Base-by-base conservation (phyloP, 2,329 filamentous ascomycete species). In the Colletotrichum higginsianum region DNA sequence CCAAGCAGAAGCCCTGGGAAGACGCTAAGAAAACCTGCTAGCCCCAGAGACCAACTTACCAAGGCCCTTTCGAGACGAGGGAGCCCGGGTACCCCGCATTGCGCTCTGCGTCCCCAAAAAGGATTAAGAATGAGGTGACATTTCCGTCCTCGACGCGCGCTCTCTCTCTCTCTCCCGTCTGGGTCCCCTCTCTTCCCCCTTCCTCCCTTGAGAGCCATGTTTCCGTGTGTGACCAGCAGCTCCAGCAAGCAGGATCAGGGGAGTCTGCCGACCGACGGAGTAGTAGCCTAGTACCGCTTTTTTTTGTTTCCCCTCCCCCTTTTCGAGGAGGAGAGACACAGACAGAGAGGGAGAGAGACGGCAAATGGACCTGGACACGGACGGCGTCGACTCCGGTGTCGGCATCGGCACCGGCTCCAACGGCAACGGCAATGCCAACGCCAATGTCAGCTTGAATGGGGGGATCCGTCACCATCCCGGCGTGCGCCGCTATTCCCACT, bases 41-140 rank as follows among this genome's bases (percentile, higher is more conserved):
- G 30, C 30, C 30, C 30, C 30, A 30, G 30, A 30, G 30, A 8
- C 30, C 30, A 30, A 30, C 30, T 30, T 30, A 30, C 30, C 30
- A 30, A 30, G 30, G 30, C 30, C 30, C 30, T 13, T 9, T 23
- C n/a, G 40, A 18, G 26, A 35, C 15, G 61, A 44, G 66, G 58
- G 18, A 26, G 46, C 21, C 67, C 67, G 38, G 67, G 67, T 69
- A 69, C 67, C 67, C 67, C 67, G 67, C 67, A 69, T 69, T 60
- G 67, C 66, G 53, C 35, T 69, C 40, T 21, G 53, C 67, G 53
- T 66, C 55, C 67, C 67, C 61, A 66, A 66, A 69, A 69, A 61
- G 67, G 67, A 69, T 69, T 69, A 69, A 69, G 67, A 69, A 69
- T 69, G 53, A 69, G 67, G 53, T 69, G 67, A 69, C 67, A 69